A percentile compares a stretch with the other conserved stretches of the same genome.
These are phyloP conservation scores for Acanthochlamys bracteata DNA, from an alignment of 106 monocot genomes.

Conservation along the genomic window DNA sequence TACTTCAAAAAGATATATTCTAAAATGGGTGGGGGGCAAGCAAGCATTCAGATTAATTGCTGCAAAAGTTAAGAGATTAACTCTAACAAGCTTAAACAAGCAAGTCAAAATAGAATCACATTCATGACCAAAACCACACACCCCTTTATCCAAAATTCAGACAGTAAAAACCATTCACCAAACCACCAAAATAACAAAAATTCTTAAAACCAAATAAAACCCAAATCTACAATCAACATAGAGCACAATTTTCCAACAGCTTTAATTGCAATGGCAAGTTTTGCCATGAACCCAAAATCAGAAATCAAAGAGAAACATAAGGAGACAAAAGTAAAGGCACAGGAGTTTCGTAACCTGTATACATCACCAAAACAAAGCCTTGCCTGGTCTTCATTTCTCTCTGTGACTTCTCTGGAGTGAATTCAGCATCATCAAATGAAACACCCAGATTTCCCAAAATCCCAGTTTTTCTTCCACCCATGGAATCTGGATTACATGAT, in stretches of 20 bases:
- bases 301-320: neutral
- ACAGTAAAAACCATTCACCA: neutral
- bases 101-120: too few species aligned
- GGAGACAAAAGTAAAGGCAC: neutral
- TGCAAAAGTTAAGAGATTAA: neutral
- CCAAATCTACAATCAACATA: conserved; percentile 6
- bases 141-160: neutral
- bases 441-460: conserved; percentile 5
- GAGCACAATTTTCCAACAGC: neutral
- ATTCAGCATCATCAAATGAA: conserved; percentile 15
- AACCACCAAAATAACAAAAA: neutral
- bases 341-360: neutral
- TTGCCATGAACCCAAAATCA: neutral
- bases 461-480: conserved; percentile 1
- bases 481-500: neutral
- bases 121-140: neutral
- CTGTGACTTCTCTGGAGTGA: conserved; percentile 2
- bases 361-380: neutral
- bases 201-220: neutral
- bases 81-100: too few species aligned
- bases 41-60: too few species aligned
- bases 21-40: neutral
- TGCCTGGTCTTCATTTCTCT: neutral
- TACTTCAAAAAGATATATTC: neutral
- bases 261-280: neutral